Evolutionary conservation across 352 stramenopile species (phyloP).

Genomic region (Saprolegnia diclina): DNA sequence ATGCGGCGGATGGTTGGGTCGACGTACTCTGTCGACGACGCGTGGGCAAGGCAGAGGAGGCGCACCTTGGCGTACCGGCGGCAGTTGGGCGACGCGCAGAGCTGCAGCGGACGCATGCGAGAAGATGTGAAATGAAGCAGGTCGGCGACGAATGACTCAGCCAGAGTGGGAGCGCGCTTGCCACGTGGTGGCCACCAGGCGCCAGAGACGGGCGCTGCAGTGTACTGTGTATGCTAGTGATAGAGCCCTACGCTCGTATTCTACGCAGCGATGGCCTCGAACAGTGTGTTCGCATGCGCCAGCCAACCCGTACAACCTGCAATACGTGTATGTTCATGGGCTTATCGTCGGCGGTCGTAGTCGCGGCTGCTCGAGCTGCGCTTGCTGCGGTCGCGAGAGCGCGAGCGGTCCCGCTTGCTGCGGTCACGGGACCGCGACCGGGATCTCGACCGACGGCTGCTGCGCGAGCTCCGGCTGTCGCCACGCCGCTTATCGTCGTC

Average conservation of each 20-base stretch:
- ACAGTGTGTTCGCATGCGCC: no score
- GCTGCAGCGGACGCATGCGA: neutral
- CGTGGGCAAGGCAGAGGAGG: neutral
- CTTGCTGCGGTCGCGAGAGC: constrained; percentile 11
- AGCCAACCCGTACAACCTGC: no score
- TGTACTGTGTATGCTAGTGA: no score
- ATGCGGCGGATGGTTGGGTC: neutral
- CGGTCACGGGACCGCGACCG: constrained; percentile 21
- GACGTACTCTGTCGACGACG: neutral
- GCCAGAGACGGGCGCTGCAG: no score
- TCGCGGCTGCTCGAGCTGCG: constrained; percentile 1
- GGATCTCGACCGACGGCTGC: constrained; percentile 16
- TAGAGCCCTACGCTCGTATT: no score
- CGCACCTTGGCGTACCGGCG: constrained; percentile 5
- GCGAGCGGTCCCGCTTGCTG: neutral
- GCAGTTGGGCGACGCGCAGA: neutral
- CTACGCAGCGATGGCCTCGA: no score
- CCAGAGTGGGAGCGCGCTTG: no score
- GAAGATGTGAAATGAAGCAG: no score
- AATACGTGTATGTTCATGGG: no score
- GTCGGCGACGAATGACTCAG: no score
- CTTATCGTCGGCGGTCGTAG: constrained; percentile 4
- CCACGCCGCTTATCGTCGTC: neutral
- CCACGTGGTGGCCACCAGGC: no score
- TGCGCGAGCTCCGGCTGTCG: neutral